These are phyloP conservation scores for Debaryomyces robertsiae DNA, from an alignment of 1,139 yeast species.

Conservation along the genomic window DNA sequence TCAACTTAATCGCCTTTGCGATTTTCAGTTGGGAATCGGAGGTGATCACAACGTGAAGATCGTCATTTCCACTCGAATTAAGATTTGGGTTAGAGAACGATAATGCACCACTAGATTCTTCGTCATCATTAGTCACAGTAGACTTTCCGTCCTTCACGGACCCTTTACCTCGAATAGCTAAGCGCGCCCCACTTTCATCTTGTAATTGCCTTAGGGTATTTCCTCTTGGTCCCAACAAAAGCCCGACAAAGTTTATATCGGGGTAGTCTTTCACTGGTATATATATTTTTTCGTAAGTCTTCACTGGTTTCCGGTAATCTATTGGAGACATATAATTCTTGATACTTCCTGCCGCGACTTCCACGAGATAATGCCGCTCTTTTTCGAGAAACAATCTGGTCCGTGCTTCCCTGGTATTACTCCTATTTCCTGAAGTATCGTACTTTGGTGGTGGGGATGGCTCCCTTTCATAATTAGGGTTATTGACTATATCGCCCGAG, in stretches of 20 bases:
- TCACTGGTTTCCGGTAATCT: slow-evolving; percentile 72
- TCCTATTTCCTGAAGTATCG: slow-evolving; percentile 79
- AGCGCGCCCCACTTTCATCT: slow-evolving; percentile 79
- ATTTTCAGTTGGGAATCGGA: slow-evolving; percentile 83
- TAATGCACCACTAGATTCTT: slow-evolving; percentile 19
- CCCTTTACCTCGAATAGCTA: slow-evolving; percentile 91
- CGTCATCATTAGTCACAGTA: slow-evolving; percentile 29
- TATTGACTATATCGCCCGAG: slow-evolving; percentile 28
- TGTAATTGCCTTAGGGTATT: slow-evolving; percentile 82
- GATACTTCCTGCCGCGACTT: slow-evolving; percentile 66
- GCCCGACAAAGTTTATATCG: slow-evolving; percentile 89
- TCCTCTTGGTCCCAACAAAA: slow-evolving; percentile 94
- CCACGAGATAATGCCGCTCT: slow-evolving; percentile 79
- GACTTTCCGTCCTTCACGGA: slow-evolving; percentile 91
- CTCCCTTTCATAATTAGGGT: slow-evolving; percentile 51
- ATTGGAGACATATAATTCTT: slow-evolving; percentile 84
- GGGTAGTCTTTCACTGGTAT: slow-evolving; percentile 89
- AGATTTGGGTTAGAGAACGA: slow-evolving; percentile 29
- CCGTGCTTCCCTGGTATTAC: slow-evolving; percentile 78
- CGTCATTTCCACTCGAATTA: slow-evolving; percentile 51
- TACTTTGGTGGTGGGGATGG: slow-evolving; percentile 95
- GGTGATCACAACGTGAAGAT: slow-evolving; percentile 83
- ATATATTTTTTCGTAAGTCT: slow-evolving; percentile 77
- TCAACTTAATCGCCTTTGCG: slow-evolving; percentile 70
- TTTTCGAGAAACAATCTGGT: slow-evolving; percentile 64